Base-by-base conservation (phyloP, 2,329 filamentous ascomycete genomes). In the Penicillium concentricum region DNA sequence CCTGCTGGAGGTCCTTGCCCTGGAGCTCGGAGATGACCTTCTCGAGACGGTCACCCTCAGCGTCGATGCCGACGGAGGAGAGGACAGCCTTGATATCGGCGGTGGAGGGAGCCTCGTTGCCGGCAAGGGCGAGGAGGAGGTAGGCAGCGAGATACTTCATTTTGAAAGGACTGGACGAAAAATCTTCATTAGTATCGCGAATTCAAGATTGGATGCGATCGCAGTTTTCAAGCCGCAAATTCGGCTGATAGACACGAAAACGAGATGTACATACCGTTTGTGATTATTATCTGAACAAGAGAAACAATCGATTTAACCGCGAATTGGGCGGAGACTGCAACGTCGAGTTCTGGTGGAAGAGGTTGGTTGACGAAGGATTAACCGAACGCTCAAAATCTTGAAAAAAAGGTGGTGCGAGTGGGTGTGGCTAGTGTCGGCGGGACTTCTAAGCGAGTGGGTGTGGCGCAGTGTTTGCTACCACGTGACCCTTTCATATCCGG, bases 131-230 rank as follows among this genome's bases (percentile, higher is more conserved):
- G 80, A 97, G 91, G 78, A 99, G 93, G 77, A 99, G 92, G 87
- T 96, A 97, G 79, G 94, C 93, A 79, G 94, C 94, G 84, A 99
- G 89, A 84, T 97, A 89, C 92, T 99, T 97, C 94, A 99, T 97
- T 91, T 88, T 96, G 79, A 75, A 71, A 69, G 49, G 56, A 60
- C 62, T 65, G 37, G 56, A 51, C 26, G 56, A 59, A 53, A 54
- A 53, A 49, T 57, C 10, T 47, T 51, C 47, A 61, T 71, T 45
- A 69, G 67, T 49, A 49, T 60, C 54, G 41, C 55, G 41, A 51
- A 47, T 49, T 63, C 51, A 50, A 45, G 51, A 58, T 50, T 38
- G 48, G 35, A 46, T 43, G 52, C 22, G 53, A 50, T 41, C n/a
- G 45, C 43, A 35, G 37, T 18, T 57, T 51, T 39, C 8, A 22